Percentiles rank a stretch among this genome's conserved stretches.
These are phyloP conservation scores for Chaetomium globosum DNA, from an alignment of 2,329 filamentous ascomycete genomes.

Conservation along the genomic window DNA sequence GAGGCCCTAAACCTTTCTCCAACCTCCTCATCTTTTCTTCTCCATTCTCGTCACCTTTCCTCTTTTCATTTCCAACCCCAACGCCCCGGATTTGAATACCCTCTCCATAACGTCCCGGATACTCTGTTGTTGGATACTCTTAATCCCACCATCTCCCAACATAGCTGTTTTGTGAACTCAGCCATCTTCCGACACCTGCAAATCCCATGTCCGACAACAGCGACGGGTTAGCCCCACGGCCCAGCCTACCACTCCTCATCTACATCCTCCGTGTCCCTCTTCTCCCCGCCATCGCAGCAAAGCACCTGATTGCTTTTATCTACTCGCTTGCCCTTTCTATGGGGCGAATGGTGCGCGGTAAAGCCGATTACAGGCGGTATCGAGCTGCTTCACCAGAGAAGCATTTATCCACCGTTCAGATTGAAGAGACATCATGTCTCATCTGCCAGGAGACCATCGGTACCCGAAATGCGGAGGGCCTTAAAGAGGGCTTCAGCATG, in stretches of 20 bases:
- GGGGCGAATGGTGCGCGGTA: constrained; percentile 22
- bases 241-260: neutral
- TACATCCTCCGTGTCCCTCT: neutral
- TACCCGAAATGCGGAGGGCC: constrained; percentile 43
- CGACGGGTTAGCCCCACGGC: constrained; percentile 3
- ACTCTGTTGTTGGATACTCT: neutral
- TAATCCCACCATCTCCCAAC: neutral
- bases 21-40: neutral
- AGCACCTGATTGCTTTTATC: constrained; percentile 1
- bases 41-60: neutral
- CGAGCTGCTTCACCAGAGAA: neutral
- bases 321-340: constrained; percentile 21
- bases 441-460: constrained; percentile 51
- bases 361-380: constrained; percentile 8
- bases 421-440: constrained; percentile 40
- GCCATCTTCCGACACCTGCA: neutral
- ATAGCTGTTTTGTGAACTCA: neutral
- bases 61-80: neutral
- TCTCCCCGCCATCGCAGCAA: constrained; percentile 4
- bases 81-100: neutral
- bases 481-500: constrained; percentile 46
- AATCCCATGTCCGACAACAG: constrained; percentile 13
- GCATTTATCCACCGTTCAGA: neutral
- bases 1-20: neutral
- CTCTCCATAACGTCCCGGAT: neutral